phyloP scores from a whole-genome alignment of 805 yeast genomes.

The Ogataea allantospora region DNA sequence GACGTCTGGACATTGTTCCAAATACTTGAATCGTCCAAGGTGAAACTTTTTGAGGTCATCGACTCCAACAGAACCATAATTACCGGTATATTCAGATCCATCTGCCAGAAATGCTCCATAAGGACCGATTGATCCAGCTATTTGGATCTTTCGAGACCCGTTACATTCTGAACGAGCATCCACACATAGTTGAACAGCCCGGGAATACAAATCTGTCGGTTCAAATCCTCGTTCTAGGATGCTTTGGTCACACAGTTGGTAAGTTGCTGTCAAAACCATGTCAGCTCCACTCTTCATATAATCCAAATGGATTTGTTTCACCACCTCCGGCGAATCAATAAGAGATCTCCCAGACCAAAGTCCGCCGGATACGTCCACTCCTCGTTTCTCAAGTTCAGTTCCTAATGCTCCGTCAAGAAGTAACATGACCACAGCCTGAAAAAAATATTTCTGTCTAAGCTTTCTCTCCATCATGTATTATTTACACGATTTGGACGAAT shows the following conservation, averaged over 20 bases:
- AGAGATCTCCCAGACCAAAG: slow-evolving; percentile 65
- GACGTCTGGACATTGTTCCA: slow-evolving; percentile 39
- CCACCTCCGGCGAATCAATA: slow-evolving; percentile 40
- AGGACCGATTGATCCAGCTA: slow-evolving; percentile 74
- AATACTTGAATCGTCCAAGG: slow-evolving; percentile 40
- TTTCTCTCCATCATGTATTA: slow-evolving; percentile 2
- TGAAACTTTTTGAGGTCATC: slow-evolving; percentile 51
- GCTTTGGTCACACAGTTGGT: slow-evolving; percentile 53
- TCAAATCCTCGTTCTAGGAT: slow-evolving; percentile 29
- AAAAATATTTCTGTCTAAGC: background rate
- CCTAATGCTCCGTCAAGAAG: slow-evolving; percentile 67
- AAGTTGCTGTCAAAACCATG: slow-evolving; percentile 54
- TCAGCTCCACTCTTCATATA: slow-evolving; percentile 57
- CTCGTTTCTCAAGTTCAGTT: slow-evolving; percentile 53
- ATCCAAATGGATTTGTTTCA: slow-evolving; percentile 47
- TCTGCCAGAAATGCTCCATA: slow-evolving; percentile 68
- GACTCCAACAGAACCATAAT: slow-evolving; percentile 44
- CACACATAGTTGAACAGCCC: slow-evolving; percentile 26
- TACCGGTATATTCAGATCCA: slow-evolving; percentile 74
- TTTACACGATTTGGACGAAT: slow-evolving; percentile 4
- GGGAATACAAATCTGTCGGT: slow-evolving; percentile 21
- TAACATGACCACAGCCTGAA: slow-evolving; percentile 9
- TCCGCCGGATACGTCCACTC: slow-evolving; percentile 42
- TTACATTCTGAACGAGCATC: slow-evolving; percentile 20
- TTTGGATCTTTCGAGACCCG: slow-evolving; percentile 20